These are phyloP conservation scores for Sarocladiaceae sp. DNA, from an alignment of 2,329 filamentous ascomycete species.

Conservation along the genomic window DNA sequence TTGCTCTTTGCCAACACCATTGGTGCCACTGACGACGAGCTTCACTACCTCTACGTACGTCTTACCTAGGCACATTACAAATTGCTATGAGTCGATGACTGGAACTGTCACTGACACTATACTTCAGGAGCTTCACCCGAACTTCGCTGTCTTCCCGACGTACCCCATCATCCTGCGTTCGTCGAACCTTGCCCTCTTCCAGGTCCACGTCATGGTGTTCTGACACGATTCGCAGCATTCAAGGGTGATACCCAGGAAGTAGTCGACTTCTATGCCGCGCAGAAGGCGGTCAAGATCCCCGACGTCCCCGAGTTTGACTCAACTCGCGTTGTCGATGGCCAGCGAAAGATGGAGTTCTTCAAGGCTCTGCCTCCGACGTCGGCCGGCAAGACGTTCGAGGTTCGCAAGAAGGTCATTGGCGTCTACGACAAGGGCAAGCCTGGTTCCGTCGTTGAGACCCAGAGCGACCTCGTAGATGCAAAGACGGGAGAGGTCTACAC, in stretches of 20 bases:
- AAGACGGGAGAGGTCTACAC: constrained; percentile 64
- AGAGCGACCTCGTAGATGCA: constrained; percentile 69
- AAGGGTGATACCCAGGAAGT: constrained; percentile 71
- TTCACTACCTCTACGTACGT: constrained; percentile 82
- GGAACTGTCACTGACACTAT: neutral
- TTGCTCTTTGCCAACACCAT: constrained; percentile 89
- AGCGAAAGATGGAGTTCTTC: constrained; percentile 71
- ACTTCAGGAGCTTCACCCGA: constrained; percentile 72
- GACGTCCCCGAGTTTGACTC: constrained; percentile 71
- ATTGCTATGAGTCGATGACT: constrained; percentile 7
- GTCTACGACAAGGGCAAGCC: constrained; percentile 88
- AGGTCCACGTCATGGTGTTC: constrained; percentile 1
- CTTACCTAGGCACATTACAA: constrained; percentile 11
- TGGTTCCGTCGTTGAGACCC: constrained; percentile 73
- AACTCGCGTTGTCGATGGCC: constrained; percentile 71
- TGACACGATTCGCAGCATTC: constrained; percentile 47
- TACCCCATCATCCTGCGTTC: constrained; percentile 75
- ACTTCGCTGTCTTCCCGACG: constrained; percentile 83
- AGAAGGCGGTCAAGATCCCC: constrained; percentile 61
- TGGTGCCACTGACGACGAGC: constrained; percentile 75
- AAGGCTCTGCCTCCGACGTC: constrained; percentile 69
- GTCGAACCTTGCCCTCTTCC: constrained; percentile 18
- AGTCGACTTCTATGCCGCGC: constrained; percentile 74
- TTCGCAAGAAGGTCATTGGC: constrained; percentile 70
- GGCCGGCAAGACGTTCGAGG: constrained; percentile 66